Evolutionary conservation across 306 rosid species (phyloP).

Genomic region (Luffa acutangula): DNA sequence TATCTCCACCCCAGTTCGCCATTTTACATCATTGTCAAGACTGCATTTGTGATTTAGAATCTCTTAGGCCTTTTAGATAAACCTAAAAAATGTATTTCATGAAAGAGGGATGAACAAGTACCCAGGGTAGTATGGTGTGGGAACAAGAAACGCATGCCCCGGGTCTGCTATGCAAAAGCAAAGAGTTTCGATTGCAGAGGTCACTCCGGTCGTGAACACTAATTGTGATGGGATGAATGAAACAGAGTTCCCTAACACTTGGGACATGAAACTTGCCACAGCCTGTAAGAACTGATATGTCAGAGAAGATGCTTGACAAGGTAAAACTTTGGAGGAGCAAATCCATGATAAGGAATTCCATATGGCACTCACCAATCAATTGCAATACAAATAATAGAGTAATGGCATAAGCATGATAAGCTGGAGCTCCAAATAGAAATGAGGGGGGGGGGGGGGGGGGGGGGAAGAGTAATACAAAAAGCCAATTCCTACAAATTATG

Average conservation of each 20-base stretch:
- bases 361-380: background rate
- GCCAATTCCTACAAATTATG: background rate
- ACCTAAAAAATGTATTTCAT: background rate
- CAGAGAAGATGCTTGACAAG: background rate
- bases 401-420: background rate
- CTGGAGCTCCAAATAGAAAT: background rate
- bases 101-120: constrained; percentile 23
- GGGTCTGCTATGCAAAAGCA: constrained; percentile 85
- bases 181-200: constrained; percentile 75
- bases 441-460: background rate
- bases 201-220: constrained; percentile 59
- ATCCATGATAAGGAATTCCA: background rate
- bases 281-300: constrained; percentile 41
- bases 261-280: constrained; percentile 84
- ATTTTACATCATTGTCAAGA: constrained; percentile 56
- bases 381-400: too few relatives aligned
- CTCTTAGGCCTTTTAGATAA: constrained; percentile 14
- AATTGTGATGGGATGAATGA: constrained; percentile 59
- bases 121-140: constrained; percentile 83
- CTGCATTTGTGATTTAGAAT: constrained; percentile 41
- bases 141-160: constrained; percentile 89
- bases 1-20: constrained; percentile 71
- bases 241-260: constrained; percentile 44
- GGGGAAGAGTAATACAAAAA: background rate
- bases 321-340: background rate